Evolutionary conservation across 1,284 basidiomycete species (phyloP).

Genomic region (Cryptococcus amylolentus): DNA sequence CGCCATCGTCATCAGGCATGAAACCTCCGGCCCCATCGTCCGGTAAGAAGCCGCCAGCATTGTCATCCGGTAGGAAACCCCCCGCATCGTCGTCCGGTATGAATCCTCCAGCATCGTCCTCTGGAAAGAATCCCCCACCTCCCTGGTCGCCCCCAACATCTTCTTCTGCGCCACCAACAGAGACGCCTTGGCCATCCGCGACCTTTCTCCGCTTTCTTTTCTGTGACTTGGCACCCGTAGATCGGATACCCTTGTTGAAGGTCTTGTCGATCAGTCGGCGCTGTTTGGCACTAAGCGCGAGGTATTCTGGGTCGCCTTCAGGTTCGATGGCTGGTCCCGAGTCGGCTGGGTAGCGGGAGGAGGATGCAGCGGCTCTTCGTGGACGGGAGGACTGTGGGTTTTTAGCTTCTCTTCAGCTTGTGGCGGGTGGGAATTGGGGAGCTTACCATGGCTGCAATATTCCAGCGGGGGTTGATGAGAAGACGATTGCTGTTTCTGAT

Average conservation of each 20-base stretch:
- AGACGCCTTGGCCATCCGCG: constrained; percentile 8
- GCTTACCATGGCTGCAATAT: not conserved
- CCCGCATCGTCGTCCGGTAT: constrained; percentile 16
- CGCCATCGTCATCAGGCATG: not conserved
- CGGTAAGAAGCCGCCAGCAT: constrained; percentile 5
- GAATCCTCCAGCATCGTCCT: constrained; percentile 22
- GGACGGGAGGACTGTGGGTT: constrained; percentile 3
- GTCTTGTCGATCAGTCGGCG: constrained; percentile 37
- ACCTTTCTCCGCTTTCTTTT: constrained; percentile 19
- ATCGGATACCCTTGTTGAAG: constrained; percentile 33
- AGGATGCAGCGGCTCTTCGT: constrained; percentile 6
- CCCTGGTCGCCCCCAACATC: constrained; percentile 4
- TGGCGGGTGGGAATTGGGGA: not conserved
- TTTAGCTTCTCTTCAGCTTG: not conserved
- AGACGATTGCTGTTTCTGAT: too few species aligned
- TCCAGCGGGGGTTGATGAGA: too few species aligned
- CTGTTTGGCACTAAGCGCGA: constrained; percentile 33
- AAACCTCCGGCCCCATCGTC: not conserved
- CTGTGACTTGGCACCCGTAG: not conserved
- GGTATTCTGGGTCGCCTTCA: constrained; percentile 45
- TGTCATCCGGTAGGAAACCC: constrained; percentile 15
- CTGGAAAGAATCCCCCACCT: constrained; percentile 17
- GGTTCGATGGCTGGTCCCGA: not conserved
- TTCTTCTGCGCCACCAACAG: constrained; percentile 12
- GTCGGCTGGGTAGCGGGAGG: not conserved